These are phyloP conservation scores for Suillus plorans DNA, from an alignment of 768 basidiomycete genomes.

Conservation along the genomic window DNA sequence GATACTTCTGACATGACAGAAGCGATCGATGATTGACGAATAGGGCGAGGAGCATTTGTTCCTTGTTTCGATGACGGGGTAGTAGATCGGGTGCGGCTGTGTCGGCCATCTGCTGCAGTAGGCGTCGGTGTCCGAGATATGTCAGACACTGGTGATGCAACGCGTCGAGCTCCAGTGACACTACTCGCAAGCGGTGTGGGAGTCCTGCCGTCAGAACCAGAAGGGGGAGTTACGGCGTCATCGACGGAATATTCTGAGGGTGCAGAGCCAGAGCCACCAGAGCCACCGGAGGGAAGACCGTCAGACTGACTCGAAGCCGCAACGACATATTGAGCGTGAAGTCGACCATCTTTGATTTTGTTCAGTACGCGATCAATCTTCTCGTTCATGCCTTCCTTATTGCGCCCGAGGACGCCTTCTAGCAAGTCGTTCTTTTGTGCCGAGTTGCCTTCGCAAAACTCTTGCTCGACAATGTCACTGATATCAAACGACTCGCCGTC, in stretches of 20 bases:
- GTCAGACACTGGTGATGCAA: conserved; percentile 22
- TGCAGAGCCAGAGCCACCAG: conserved; percentile 27
- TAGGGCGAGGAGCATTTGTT: conserved; percentile 27
- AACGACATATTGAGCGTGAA: conserved; percentile 30
- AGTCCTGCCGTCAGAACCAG: conserved; percentile 23
- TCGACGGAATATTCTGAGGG: conserved; percentile 57
- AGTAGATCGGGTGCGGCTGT: conserved; percentile 23
- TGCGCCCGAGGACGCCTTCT: conserved; percentile 60
- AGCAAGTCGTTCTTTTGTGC: conserved; percentile 58
- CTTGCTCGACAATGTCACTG: conserved; percentile 89
- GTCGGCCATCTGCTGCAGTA: conserved; percentile 14
- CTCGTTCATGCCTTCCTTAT: conserved; percentile 61
- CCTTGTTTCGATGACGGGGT: conserved; percentile 27
- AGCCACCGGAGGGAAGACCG: conserved; percentile 24
- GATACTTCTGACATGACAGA: conserved; percentile 67
- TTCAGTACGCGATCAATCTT: conserved; percentile 73
- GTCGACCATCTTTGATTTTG: conserved; percentile 69
- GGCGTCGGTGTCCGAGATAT: conserved; percentile 30
- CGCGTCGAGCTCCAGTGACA: conserved; percentile 17
- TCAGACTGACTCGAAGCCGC: conserved; percentile 16
- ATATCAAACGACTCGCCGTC: conserved; percentile 94
- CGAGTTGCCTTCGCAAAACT: conserved; percentile 60
- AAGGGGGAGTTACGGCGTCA: conserved; percentile 24
- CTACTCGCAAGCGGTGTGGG: conserved; percentile 27
- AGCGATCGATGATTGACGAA: conserved; percentile 70